These are phyloP conservation scores for Podospora tetraspora DNA, from an alignment of 495 filamentous ascomycete genomes.

Conservation along the genomic window DNA sequence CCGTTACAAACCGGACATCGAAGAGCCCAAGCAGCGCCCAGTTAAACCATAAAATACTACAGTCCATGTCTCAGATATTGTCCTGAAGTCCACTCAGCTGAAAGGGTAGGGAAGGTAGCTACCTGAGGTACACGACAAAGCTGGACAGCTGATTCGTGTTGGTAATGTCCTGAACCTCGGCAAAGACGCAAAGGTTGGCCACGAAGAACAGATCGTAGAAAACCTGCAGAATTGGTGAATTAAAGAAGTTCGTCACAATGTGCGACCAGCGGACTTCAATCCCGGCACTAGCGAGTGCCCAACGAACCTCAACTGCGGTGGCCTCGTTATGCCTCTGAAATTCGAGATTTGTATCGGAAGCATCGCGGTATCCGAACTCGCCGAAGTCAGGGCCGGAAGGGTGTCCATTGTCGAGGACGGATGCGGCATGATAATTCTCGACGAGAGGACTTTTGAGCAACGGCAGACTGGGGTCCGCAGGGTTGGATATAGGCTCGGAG, in stretches of 20 bases:
- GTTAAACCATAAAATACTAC: constrained; percentile 61
- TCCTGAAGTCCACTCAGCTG: too few species aligned
- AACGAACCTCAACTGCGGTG: constrained; percentile 22
- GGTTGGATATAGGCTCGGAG: neutral
- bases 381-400: neutral
- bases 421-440: neutral
- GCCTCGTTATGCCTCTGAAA: constrained; percentile 4
- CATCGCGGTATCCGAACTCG: constrained; percentile 4
- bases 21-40: constrained; percentile 65
- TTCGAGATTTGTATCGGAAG: neutral
- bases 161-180: constrained; percentile 51
- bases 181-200: constrained; percentile 62
- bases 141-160: constrained; percentile 26
- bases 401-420: neutral
- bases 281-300: too few species aligned
- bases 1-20: constrained; percentile 62
- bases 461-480: neutral
- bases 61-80: too few species aligned
- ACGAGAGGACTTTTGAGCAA: neutral
- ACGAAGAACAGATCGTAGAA: constrained; percentile 70
- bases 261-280: too few species aligned
- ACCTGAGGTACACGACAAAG: constrained; percentile 59
- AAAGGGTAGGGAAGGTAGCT: constrained; percentile 24
- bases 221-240: constrained; percentile 20
- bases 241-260: too few species aligned